Evolutionary conservation across 345 rosid species (phyloP), one percentile per base, ranked within the genome.

Genomic region (Excoecaria agallocha): DNA sequence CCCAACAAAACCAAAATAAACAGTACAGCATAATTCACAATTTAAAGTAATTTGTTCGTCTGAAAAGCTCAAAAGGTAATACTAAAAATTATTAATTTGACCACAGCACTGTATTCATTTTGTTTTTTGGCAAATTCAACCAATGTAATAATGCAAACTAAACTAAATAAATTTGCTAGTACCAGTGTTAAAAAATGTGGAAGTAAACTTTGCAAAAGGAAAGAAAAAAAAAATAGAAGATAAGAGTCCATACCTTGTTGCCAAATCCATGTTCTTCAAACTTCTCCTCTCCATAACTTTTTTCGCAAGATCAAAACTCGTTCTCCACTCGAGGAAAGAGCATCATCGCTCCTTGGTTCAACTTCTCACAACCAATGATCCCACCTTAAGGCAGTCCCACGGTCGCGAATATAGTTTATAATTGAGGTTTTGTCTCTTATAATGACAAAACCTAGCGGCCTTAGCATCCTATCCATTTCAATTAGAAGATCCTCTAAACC

Each of bases 401-500:
- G 87, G 76, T 87, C 88, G 64, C 77, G 82, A 75, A 94, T 81
- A 65, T 88, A 74, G 76, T 81, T 86, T 46, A 91, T 82, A 25
- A 86, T 74, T 12, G 87, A 84, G 52, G 93, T 49, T 77, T 89
- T 88, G 82, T 94, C 98, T 79, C 98, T 86, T 75, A 94, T 86
- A 68, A 94, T 87, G 71, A 89, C 89, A 80, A 88, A 88, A 50
- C 97, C 98, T 20, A 87, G 90, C 22, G 97, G 97, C 30, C 98
- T 85, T 74, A 94, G 86, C 25, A 94, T 94, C 50, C 98, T 79
- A 63, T 94, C 98, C 86, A 94, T 92, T 88, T 94, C 98, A 17
- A 92, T 84, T 30, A 94, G 80, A 46, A 92, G 85, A 83, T 94
- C 98, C 84, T 87, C 97, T 1, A 80, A 49, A 63, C 97, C 72